Base-by-base conservation (phyloP, 31 red algal species). In the Porphyra umbilicalis region DNA sequence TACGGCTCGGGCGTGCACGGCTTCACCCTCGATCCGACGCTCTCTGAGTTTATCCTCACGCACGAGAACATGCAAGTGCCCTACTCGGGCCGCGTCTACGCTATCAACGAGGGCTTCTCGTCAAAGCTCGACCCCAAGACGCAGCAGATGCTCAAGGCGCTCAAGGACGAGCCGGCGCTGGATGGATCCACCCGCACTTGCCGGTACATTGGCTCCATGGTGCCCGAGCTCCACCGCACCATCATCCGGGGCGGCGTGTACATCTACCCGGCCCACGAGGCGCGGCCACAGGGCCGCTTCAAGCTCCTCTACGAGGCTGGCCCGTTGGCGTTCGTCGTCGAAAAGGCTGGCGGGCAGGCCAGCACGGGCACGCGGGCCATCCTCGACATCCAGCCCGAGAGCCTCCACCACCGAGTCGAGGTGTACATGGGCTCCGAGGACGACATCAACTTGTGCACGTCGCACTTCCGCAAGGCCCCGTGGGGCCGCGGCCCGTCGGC, bases 291-390 rank as follows among this genome's bases (percentile, higher is more conserved):
- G 39, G 96, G 96, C 10, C 80, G 88, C 0, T 83, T 99, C 83
- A 99, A 96, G 83, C 83, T 99, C 6, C 84, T 99, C 44, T 99
- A 99, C 79, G 96, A 99, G 79, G 93, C 93, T 18, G 91, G 89
- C 7, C 96, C 96, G 8, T 86, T 99, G 79, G 96, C 96, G 32
- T 99, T 93, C 84, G 42, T 99, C 32, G 91, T 94, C 18, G 87
- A 86, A 18, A 89, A 99, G 80, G 96, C 93, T 13, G 90, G 90
- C 37, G 96, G 96, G 16, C 86, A 93, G 44, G 96, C 96, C 29
- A 92, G 82, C 35, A 93, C 93, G 39, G 93, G 90, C 25, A 85
- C 83, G 30, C 71, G 90, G 76, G 40, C 90, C 36, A 93, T 99
- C 75, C 46, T 99, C 31, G 96, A 99, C 79, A 89, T 95, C 39